A percentile compares a stretch with the other conserved stretches of the same genome.
Conservation (phyloP, 176 grass and related monocot species). For the Cocos nucifera region DNA sequence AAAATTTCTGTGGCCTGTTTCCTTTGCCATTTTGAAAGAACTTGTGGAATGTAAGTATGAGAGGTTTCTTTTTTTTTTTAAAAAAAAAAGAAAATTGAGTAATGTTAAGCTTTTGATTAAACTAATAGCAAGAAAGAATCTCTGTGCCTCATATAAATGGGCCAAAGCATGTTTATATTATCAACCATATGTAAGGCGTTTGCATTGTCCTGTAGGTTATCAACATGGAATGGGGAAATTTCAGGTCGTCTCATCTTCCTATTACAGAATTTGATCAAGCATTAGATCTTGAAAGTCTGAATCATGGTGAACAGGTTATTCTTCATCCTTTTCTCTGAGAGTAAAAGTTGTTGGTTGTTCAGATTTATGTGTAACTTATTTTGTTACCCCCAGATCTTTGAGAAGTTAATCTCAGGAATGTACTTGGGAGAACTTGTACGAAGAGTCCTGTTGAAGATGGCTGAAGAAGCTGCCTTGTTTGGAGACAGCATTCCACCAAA, state of each 20-base stretch:
- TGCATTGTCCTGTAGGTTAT: conserved; percentile 4
- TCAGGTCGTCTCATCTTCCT: conserved; percentile 9
- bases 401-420: conserved; percentile 90
- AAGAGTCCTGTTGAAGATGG: conserved; percentile 56
- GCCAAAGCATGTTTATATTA: no score
- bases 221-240: conserved; percentile 21
- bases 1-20: not conserved
- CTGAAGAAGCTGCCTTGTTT: conserved; percentile 52
- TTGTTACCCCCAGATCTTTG: conserved; percentile 40
- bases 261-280: conserved; percentile 10
- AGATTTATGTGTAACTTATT: not conserved
- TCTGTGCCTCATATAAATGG: no score
- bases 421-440: conserved; percentile 76
- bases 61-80: no score
- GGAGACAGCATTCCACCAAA: conserved; percentile 37
- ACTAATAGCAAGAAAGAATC: no score
- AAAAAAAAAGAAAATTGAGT: no score
- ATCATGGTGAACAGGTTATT: conserved; percentile 2
- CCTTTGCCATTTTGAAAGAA: no score
- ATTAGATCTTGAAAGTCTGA: conserved; percentile 8
- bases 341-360: no score
- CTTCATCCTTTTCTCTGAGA: not conserved
- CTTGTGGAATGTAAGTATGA: no score
- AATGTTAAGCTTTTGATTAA: no score
- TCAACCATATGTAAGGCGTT: no score